Base-by-base conservation (phyloP, 1,139 yeast species). In the Wickerhamiella pararugosa region DNA sequence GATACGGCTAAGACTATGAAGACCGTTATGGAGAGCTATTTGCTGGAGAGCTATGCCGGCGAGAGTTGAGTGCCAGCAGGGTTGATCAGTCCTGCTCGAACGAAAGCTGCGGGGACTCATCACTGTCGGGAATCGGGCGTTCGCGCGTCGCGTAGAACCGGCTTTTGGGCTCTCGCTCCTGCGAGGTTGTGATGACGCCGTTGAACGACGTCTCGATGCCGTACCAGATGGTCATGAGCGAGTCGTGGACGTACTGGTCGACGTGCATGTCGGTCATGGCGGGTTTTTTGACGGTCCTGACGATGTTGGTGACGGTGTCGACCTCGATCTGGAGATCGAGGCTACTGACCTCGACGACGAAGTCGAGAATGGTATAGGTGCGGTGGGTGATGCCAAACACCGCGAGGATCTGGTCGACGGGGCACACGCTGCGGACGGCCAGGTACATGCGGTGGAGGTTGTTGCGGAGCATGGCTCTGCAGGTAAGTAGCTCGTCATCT, bases 41-140 rank as follows among this genome's bases (percentile, higher is more conserved):
- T 51, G 1, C 43, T 51, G 3, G 54, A 51, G 42, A 50, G 49
- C 44, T 51, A 51, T 34, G 49, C 45, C 21, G 4, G 21, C 21
- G 3, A 15, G 21, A 15, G 21, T 15, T 15, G 21, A 15, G 21
- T 15, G 21, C 21, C 21, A 15, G 21, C 21, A 15, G 21, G 4
- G 21, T 15, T 15, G 21, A 15, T 15, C 21, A 15, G 21, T 15
- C 21, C 21, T 15, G 21, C 21, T 15, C 21, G 21, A 15, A 15
- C 21, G 21, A 15, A 15, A 15, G 21, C 21, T 15, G 21, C 21
- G 21, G 21, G 21, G 21, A 15, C 21, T 15, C 21, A 15, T 15
- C 21, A 4, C 21, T 15, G 21, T 15, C 21, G 21, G 21, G 21
- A 4, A 15, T 15, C 4, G 21, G 21, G 21, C 21, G 21, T 4